A percentile compares a stretch with the other conserved stretches of the same genome.
These are phyloP conservation scores for Albophoma yamanashiensis DNA, from an alignment of 2,329 filamentous ascomycete species.

Conservation along the genomic window DNA sequence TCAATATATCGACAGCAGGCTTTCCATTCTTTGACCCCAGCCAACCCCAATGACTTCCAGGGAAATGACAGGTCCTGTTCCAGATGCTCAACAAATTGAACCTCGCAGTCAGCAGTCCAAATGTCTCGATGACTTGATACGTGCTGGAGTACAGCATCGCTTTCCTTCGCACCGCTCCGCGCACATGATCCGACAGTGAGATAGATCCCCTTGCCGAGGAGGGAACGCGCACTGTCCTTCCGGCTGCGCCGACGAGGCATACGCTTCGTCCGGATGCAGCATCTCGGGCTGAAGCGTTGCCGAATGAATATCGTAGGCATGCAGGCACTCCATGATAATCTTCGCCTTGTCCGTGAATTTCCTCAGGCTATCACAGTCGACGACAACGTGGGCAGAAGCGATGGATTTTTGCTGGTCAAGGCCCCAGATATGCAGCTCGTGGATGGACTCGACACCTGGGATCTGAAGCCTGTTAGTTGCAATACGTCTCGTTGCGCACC, in stretches of 20 bases:
- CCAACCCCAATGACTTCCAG: background rate
- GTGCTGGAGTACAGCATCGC: constrained; percentile 31
- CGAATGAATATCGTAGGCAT: constrained; percentile 64
- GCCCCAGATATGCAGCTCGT: constrained; percentile 66
- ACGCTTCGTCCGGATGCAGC: background rate
- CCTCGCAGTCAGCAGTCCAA: background rate
- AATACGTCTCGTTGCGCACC: background rate
- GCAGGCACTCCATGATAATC: constrained; percentile 57
- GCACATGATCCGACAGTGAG: constrained; percentile 40
- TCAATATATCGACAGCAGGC: background rate
- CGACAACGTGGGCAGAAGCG: constrained; percentile 58
- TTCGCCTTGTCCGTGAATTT: constrained; percentile 51
- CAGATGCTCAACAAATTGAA: background rate
- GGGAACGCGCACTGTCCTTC: constrained; percentile 8
- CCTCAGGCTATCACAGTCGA: constrained; percentile 44
- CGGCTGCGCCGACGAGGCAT: constrained; percentile 5
- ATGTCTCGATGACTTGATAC: background rate
- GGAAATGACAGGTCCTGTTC: background rate
- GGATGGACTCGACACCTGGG: constrained; percentile 53
- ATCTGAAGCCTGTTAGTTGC: constrained; percentile 32
- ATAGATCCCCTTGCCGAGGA: constrained; percentile 10
- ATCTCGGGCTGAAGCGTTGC: constrained; percentile 59
- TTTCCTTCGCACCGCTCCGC: constrained; percentile 38
- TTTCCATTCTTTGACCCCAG: background rate
- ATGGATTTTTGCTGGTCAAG: constrained; percentile 60